Base-by-base conservation (phyloP, 371 early-diverging fungal genomes). In the Syncephalastrum contaminatum region DNA sequence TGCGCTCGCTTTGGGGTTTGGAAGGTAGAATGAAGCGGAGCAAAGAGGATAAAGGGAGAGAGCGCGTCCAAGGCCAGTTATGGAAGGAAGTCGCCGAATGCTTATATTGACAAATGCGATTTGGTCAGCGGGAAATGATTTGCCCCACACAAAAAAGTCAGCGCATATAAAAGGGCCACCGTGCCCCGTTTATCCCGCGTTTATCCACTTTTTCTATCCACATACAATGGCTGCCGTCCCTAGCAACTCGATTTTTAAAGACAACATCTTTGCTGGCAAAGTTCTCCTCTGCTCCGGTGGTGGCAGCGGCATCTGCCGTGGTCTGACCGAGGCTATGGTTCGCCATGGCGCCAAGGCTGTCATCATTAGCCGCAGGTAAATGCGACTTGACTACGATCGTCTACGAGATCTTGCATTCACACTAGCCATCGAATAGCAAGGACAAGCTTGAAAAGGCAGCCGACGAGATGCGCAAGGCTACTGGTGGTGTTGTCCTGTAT, bases 301-400 rank as follows among this genome's bases (percentile, higher is more conserved):
- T 15, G 80, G 80, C 30, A 83, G 84, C 40, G 93, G 93, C 54
- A 92, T 92, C 55, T 89, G 91, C 66, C 82, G 81, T 58, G 88
- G 81, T 15, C 88, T 92, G 85, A 84, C 90, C 7, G 86, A 87
- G 61, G 89, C 93, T n/a, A 64, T 91, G 63, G 78, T 88, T 51
- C 73, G 82, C 43, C 91, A 90, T 63, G 92, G 90, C 21, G 88
- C 84, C 52, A 84, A 77, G 51, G 87, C 87, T 21, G 82, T 82
- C 59, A 87, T 87, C 62, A 75, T 83, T 47, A 80, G 83, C 53
- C 67, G 85, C 73, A 83, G 73, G 85, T 83, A 69, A 59, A 54
- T 36, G 16, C 14, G 18, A 20, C 14, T 20, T 4, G 19, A 46
- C 24, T 1, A 12, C 16, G 16, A 21, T 30, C 36, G 36, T 5